These are phyloP conservation scores for Saccharomyces jurei DNA, from an alignment of 805 yeast genomes.

Conservation along the genomic window DNA sequence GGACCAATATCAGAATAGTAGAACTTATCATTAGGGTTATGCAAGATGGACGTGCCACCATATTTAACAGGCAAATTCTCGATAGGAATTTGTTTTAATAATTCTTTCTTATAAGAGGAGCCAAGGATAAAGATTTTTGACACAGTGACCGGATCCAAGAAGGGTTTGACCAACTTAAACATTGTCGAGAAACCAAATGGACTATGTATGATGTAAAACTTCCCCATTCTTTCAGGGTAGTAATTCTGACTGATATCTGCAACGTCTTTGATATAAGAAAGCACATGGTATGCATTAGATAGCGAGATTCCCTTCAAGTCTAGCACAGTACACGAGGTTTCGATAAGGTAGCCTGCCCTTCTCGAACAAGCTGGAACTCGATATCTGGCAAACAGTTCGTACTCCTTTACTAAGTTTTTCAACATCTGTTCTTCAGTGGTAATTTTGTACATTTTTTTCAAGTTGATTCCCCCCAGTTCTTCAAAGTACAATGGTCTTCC, in stretches of 20 bases:
- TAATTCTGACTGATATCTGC: slow-evolving; percentile 91
- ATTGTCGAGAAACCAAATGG: slow-evolving; percentile 97
- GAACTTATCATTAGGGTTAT: slow-evolving; percentile 67
- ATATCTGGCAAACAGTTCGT: slow-evolving; percentile 76
- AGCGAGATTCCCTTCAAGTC: slow-evolving; percentile 92
- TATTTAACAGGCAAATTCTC: slow-evolving; percentile 87
- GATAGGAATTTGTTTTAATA: slow-evolving; percentile 85
- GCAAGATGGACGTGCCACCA: slow-evolving; percentile 71
- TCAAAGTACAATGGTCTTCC: slow-evolving; percentile 95
- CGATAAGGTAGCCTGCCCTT: slow-evolving; percentile 65
- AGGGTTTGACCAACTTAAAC: slow-evolving; percentile 82
- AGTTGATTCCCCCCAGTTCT: slow-evolving; percentile 85
- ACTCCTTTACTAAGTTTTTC: slow-evolving; percentile 93
- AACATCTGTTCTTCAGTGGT: slow-evolving; percentile 95
- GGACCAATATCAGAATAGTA: slow-evolving; percentile 90
- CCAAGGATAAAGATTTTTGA: slow-evolving; percentile 88
- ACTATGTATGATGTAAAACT: slow-evolving; percentile 88
- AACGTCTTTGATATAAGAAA: slow-evolving; percentile 85
- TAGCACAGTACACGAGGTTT: slow-evolving; percentile 92
- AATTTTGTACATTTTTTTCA: slow-evolving; percentile 84
- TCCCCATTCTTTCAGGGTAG: slow-evolving; percentile 99
- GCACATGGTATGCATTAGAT: slow-evolving; percentile 73
- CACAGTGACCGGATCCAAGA: slow-evolving; percentile 95
- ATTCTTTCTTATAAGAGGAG: slow-evolving; percentile 65
- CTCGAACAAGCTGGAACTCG: slow-evolving; percentile 94